A percentile compares a stretch with the other conserved stretches of the same genome.
These are phyloP conservation scores for Heritiera littoralis DNA, from an alignment of 345 rosid genomes.

Conservation along the genomic window DNA sequence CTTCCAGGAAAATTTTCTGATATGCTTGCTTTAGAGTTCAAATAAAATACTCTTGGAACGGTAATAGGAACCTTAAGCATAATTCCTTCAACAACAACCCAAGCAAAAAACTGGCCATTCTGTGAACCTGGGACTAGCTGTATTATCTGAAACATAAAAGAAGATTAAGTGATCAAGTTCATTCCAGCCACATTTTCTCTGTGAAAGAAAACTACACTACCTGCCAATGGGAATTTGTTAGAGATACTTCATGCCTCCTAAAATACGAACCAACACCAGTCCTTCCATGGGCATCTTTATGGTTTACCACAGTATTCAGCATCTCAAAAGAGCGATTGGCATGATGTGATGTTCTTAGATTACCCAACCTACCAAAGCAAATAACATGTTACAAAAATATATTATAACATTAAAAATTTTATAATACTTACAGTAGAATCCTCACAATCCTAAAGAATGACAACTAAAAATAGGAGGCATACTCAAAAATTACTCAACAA, in stretches of 20 bases:
- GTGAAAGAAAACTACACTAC: constrained; percentile 35
- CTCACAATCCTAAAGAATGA: background rate
- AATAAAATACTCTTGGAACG: constrained; percentile 77
- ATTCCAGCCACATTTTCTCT: constrained; percentile 20
- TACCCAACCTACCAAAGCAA: constrained; percentile 58
- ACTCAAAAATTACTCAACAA: background rate
- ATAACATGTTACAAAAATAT: constrained; percentile 3
- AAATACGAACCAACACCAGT: constrained; percentile 79
- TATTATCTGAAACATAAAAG: constrained; percentile 58
- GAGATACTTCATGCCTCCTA: constrained; percentile 72
- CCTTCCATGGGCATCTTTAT: constrained; percentile 46
- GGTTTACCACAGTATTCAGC: constrained; percentile 34
- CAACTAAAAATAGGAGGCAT: background rate
- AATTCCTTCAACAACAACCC: constrained; percentile 90
- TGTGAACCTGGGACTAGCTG: constrained; percentile 71
- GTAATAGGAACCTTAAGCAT: constrained; percentile 86
- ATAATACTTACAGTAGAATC: background rate
- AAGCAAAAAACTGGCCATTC: constrained; percentile 68
- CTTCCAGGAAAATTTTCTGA: constrained; percentile 79
- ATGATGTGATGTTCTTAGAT: constrained; percentile 41
- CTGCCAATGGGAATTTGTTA: constrained; percentile 88
- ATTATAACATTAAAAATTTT: constrained; percentile 11
- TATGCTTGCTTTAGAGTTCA: constrained; percentile 66
- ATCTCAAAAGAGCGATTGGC: constrained; percentile 33
- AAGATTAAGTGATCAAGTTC: constrained; percentile 26